These are phyloP conservation scores for Aspergillus alliaceus DNA, from an alignment of 2,329 filamentous ascomycete genomes.

Conservation along the genomic window DNA sequence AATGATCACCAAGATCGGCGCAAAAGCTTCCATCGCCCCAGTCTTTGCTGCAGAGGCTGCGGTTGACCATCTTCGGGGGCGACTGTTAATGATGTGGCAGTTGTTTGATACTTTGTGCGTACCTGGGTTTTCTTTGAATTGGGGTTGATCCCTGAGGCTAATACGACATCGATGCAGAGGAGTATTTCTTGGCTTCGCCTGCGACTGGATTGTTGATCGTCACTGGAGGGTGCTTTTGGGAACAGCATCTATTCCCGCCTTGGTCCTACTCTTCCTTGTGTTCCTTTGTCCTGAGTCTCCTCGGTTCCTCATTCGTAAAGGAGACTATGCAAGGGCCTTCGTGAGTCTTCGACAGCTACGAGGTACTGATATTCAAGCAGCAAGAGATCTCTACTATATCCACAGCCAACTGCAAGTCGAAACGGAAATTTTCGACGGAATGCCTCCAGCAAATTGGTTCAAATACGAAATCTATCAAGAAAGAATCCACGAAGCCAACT, in stretches of 20 bases:
- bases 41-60: slow-evolving; percentile 23
- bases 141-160: not conserved
- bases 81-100: slow-evolving; percentile 25
- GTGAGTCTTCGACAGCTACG: slow-evolving; percentile 36
- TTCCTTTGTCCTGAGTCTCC: slow-evolving; percentile 45
- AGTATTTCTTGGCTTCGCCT: slow-evolving; percentile 16
- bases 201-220: slow-evolving; percentile 25
- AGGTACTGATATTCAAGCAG: slow-evolving; percentile 34
- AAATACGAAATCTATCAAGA: slow-evolving; percentile 8
- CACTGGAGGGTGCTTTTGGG: slow-evolving; percentile 49
- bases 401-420: slow-evolving; percentile 35
- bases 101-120: slow-evolving; percentile 23
- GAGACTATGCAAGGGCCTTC: slow-evolving; percentile 29
- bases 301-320: slow-evolving; percentile 40
- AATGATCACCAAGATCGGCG: slow-evolving; percentile 16
- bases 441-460: not conserved
- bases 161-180: slow-evolving; percentile 3
- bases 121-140: not conserved
- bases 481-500: slow-evolving; percentile 10
- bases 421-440: slow-evolving; percentile 12
- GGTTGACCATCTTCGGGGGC: slow-evolving; percentile 17
- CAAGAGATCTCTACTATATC: slow-evolving; percentile 37
- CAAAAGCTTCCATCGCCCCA: slow-evolving; percentile 25
- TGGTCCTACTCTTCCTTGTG: slow-evolving; percentile 48
- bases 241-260: slow-evolving; percentile 49